phyloP scores from a whole-genome alignment of 345 rosid genomes.

The Eucalyptus microcorys region DNA sequence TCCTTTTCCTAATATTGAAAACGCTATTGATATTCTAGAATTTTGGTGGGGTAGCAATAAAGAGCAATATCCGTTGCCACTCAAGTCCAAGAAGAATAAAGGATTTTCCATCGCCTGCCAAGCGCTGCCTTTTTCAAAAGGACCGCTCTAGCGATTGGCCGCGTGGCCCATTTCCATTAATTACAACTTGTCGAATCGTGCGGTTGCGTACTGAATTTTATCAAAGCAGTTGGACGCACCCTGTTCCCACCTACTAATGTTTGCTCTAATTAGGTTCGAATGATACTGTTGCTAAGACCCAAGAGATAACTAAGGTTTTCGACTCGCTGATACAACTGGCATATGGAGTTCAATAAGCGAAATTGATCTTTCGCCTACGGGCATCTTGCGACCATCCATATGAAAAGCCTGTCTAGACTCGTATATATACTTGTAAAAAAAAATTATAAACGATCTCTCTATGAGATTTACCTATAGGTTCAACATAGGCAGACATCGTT shows the following conservation, averaged over 20 bases:
- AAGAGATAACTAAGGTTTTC: background rate
- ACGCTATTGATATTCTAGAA: background rate
- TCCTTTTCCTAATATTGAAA: background rate
- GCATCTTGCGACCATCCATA: background rate
- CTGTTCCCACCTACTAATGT: background rate
- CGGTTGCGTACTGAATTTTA: background rate
- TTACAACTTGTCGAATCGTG: background rate
- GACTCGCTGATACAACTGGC: background rate
- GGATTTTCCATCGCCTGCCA: background rate
- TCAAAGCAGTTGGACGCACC: background rate
- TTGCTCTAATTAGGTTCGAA: background rate
- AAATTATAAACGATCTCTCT: background rate
- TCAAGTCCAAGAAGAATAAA: no score
- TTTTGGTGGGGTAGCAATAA: background rate
- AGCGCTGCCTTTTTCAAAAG: accelerated
- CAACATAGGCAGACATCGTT: background rate
- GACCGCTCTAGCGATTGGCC: background rate
- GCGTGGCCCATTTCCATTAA: background rate
- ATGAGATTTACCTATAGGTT: no score
- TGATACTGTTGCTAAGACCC: background rate
- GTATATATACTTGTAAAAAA: background rate
- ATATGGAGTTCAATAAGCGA: background rate
- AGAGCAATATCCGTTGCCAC: no score
- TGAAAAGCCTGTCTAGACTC: background rate
- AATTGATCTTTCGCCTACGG: accelerated